A percentile compares a stretch with the other conserved stretches of the same genome.
Evolutionary conservation across 2,329 filamentous ascomycete species (phyloP).

Genomic region (Purpureocillium lavendulum): DNA sequence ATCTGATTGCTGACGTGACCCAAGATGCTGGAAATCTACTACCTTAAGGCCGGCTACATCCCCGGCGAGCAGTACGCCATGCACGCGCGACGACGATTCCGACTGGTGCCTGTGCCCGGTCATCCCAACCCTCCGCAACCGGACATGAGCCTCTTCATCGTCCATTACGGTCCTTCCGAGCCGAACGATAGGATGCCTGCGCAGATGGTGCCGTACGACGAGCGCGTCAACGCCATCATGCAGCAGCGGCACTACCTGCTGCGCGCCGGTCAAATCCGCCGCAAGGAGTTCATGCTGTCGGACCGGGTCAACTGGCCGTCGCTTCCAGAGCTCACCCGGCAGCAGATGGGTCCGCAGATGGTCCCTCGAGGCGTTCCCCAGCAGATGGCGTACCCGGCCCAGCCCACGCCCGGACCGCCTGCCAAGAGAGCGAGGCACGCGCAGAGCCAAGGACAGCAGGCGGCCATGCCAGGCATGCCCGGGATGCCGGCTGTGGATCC

Average conservation of each 20-base stretch:
- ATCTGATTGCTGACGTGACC: conserved; percentile 1
- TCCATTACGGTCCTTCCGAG: conserved; percentile 79
- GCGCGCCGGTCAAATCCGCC: conserved; percentile 69
- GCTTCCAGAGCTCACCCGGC: conserved; percentile 49
- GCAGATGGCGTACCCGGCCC: conserved; percentile 54
- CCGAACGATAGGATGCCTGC: conserved; percentile 65
- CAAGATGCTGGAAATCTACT: conserved; percentile 81
- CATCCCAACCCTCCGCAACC: conserved; percentile 61
- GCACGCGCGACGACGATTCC: conserved; percentile 79
- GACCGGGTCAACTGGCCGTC: conserved; percentile 87
- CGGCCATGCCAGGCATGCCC: conserved; percentile 19
- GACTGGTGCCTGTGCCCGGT: conserved; percentile 65
- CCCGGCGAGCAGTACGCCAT: conserved; percentile 66
- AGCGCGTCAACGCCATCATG: conserved; percentile 52
- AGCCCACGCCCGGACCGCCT: conserved; percentile 40
- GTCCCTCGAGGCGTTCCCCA: conserved; percentile 44
- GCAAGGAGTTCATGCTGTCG: conserved; percentile 91
- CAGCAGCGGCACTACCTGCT: conserved; percentile 57
- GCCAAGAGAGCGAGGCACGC: conserved; percentile 45
- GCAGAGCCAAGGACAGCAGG: conserved; percentile 29
- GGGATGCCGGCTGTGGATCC: conserved; percentile 30
- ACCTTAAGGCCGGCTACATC: conserved; percentile 73
- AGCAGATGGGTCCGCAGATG: conserved; percentile 42
- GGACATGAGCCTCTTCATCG: conserved; percentile 80
- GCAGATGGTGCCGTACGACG: conserved; percentile 55